phyloP scores from a whole-genome alignment of 305 asterid species.

The Solanum chacoense region DNA sequence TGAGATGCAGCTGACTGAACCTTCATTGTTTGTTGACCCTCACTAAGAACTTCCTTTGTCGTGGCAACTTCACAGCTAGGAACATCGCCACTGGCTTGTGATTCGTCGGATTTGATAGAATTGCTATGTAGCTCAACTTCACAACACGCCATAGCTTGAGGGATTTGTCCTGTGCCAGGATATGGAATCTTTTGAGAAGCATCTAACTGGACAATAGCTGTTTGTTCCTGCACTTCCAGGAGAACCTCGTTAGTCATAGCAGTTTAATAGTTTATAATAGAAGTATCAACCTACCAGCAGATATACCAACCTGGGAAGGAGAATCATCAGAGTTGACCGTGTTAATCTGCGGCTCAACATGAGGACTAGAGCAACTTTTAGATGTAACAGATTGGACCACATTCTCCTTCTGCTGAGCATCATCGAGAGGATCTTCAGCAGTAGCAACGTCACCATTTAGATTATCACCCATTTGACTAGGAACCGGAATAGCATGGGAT shows the following conservation, averaged over 20 bases:
- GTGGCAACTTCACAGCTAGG: background rate
- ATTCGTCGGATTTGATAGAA: background rate
- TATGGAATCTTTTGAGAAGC: background rate
- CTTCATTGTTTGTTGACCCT: background rate
- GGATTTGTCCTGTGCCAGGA: background rate
- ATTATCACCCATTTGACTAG: background rate
- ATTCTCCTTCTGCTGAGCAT: background rate
- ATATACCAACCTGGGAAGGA: slow-evolving; percentile 4
- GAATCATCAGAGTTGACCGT: background rate
- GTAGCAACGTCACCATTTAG: background rate
- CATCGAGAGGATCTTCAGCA: background rate
- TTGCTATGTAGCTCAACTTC: slow-evolving; percentile 7
- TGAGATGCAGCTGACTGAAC: background rate
- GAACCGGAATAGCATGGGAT: background rate
- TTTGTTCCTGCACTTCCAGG: background rate
- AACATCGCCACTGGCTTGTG: background rate
- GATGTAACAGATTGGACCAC: slow-evolving; percentile 5
- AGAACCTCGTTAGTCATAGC: background rate
- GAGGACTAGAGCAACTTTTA: slow-evolving; percentile 3
- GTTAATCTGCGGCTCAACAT: background rate
- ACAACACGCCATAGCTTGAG: slow-evolving; percentile 1
- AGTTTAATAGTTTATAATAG: background rate
- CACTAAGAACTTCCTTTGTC: background rate
- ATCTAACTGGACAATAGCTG: background rate
- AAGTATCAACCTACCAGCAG: background rate